These are phyloP conservation scores for Prunus mira DNA, from an alignment of 306 rosid genomes.

Conservation along the genomic window DNA sequence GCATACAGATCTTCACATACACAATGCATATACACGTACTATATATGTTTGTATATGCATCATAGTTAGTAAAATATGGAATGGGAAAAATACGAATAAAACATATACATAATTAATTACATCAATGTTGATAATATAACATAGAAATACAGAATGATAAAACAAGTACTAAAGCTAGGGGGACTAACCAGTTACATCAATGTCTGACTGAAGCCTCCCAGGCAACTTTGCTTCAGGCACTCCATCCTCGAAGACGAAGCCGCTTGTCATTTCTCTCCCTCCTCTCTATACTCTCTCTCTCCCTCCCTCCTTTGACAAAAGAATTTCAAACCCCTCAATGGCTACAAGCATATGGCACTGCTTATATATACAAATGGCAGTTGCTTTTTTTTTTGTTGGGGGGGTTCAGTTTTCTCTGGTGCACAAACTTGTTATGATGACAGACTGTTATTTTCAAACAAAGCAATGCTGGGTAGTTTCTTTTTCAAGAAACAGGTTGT, in stretches of 20 bases:
- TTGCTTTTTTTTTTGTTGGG: too few relatives aligned
- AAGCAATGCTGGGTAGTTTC: neutral
- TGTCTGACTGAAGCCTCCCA: constrained; percentile 9
- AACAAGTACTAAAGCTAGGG: neutral
- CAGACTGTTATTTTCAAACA: neutral
- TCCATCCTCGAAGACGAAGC: constrained; percentile 22
- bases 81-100: neutral
- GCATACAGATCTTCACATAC: neutral
- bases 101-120: neutral
- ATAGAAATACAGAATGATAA: neutral
- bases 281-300: neutral
- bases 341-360: neutral
- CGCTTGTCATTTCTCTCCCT: constrained; percentile 18
- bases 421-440: neutral
- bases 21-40: neutral
- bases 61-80: too few relatives aligned
- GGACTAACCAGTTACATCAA: constrained; percentile 19
- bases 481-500: neutral
- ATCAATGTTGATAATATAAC: neutral
- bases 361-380: neutral
- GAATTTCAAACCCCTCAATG: neutral
- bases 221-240: constrained; percentile 7
- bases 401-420: neutral
- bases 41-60: neutral
- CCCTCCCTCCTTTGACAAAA: neutral